Percentiles rank a stretch among this genome's conserved stretches.
Conservation (phyloP, 2,329 filamentous ascomycete species). For the Pseudohalonectria lignicola region DNA sequence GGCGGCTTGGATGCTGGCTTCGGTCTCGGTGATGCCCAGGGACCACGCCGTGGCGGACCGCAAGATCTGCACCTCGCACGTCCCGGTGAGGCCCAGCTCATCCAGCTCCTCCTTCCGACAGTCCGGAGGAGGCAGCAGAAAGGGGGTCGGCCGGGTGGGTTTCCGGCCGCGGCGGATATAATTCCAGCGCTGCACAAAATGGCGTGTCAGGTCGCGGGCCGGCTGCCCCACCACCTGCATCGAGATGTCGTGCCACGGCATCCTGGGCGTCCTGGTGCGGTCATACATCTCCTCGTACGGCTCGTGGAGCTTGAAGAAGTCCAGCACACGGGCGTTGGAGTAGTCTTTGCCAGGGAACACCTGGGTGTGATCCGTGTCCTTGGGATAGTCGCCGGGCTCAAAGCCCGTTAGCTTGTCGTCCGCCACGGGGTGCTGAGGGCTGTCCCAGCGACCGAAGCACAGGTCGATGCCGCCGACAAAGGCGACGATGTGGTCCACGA, state of each 20-base stretch:
- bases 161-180: slow-evolving; percentile 89
- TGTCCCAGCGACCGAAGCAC: slow-evolving; percentile 96
- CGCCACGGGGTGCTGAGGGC: slow-evolving; percentile 78
- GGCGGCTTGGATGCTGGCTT: slow-evolving; percentile 92
- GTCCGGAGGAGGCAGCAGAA: slow-evolving; percentile 86
- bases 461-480: slow-evolving; percentile 94
- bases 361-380: slow-evolving; percentile 89
- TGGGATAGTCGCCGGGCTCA: slow-evolving; percentile 64
- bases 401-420: slow-evolving; percentile 96
- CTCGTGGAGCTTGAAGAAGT: slow-evolving; percentile 87
- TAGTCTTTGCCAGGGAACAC: slow-evolving; percentile 98
- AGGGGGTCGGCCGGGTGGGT: slow-evolving; percentile 85
- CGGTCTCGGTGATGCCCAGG: slow-evolving; percentile 73
- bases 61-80: slow-evolving; percentile 92
- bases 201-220: slow-evolving; percentile 82
- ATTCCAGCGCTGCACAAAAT: slow-evolving; percentile 98
- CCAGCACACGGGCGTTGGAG: slow-evolving; percentile 88
- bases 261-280: slow-evolving; percentile 73
- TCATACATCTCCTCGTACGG: slow-evolving; percentile 99
- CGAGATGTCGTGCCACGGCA: slow-evolving; percentile 97
- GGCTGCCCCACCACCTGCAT: slow-evolving; percentile 98
- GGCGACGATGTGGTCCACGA: slow-evolving; percentile 91
- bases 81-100: slow-evolving; percentile 77
- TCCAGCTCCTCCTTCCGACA: slow-evolving; percentile 80
- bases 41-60: slow-evolving; percentile 90